These are phyloP conservation scores for Apiotrichum sp. DNA, from an alignment of 1,284 basidiomycete genomes.

Conservation along the genomic window DNA sequence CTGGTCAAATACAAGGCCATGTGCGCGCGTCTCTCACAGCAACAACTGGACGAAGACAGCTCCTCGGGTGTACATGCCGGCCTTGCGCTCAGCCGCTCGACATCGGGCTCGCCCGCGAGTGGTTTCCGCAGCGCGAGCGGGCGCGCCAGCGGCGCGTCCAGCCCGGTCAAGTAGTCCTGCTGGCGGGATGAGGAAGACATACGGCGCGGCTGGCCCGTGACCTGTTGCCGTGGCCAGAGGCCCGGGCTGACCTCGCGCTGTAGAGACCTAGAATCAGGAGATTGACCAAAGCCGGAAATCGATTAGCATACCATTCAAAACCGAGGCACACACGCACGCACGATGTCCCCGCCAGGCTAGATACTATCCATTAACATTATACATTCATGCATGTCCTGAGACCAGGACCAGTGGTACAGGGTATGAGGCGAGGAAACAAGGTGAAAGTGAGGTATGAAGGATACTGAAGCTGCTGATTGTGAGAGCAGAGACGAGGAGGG, in stretches of 20 bases:
- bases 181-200: no score
- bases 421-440: neutral
- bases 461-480: no score
- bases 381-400: neutral
- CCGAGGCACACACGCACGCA: neutral
- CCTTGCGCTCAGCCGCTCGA: no score
- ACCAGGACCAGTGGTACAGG: neutral
- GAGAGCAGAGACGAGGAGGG: neutral
- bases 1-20: constrained; percentile 84
- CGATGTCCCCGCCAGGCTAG: neutral
- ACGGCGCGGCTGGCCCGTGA: no score
- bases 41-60: constrained; percentile 4
- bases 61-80: neutral
- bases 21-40: constrained; percentile 51
- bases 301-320: no score
- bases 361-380: constrained; percentile 1
- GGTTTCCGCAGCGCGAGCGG: no score
- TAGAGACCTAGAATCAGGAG: no score
- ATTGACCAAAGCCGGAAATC: no score
- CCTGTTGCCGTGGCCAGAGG: no score
- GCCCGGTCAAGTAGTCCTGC: no score
- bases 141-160: no score
- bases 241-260: no score
- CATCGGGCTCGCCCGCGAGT: neutral
- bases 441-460: neutral